Percentiles rank a stretch among this genome's conserved stretches.
Evolutionary conservation across 1,139 yeast species (phyloP).

Genomic region (Hansenula lynferdii): DNA sequence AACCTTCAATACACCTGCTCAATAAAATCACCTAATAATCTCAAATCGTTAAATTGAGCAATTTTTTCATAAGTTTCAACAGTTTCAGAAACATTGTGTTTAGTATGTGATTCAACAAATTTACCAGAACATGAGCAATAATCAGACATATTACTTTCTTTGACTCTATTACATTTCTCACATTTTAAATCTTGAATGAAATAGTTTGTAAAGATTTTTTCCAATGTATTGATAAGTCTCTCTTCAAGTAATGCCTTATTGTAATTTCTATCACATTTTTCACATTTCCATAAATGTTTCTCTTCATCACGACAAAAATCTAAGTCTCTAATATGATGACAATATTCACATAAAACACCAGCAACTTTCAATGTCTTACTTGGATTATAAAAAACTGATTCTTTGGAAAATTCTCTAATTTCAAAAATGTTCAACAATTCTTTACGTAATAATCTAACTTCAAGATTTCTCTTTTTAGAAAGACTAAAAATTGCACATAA

Average conservation of each 20-base stretch:
- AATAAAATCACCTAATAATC: constrained; percentile 46
- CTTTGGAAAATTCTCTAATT: constrained; percentile 77
- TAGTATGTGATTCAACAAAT: constrained; percentile 62
- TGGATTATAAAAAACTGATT: constrained; percentile 74
- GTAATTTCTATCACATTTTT: constrained; percentile 59
- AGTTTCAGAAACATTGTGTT: constrained; percentile 39
- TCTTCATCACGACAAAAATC: constrained; percentile 74
- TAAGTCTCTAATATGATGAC: constrained; percentile 69
- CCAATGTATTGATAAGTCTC: constrained; percentile 60
- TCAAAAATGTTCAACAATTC: constrained; percentile 71
- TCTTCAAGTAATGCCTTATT: constrained; percentile 76
- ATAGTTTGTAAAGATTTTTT: constrained; percentile 51
- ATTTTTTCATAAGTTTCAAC: constrained; percentile 52
- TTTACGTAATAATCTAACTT: constrained; percentile 69
- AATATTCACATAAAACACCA: constrained; percentile 72
- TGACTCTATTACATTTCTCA: constrained; percentile 64
- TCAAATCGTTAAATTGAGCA: constrained; percentile 56
- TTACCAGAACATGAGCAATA: constrained; percentile 87
- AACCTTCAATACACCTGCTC: constrained; percentile 26
- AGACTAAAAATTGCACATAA: constrained; percentile 70
- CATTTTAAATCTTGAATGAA: constrained; percentile 82
- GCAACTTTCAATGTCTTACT: constrained; percentile 63
- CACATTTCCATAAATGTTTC: constrained; percentile 57
- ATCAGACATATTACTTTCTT: constrained; percentile 63
- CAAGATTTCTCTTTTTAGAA: constrained; percentile 60